Percentiles rank a stretch among this genome's conserved stretches.
Evolutionary conservation across 108 stramenopile genomes (phyloP).

Genomic region (Cyclotella sp.): DNA sequence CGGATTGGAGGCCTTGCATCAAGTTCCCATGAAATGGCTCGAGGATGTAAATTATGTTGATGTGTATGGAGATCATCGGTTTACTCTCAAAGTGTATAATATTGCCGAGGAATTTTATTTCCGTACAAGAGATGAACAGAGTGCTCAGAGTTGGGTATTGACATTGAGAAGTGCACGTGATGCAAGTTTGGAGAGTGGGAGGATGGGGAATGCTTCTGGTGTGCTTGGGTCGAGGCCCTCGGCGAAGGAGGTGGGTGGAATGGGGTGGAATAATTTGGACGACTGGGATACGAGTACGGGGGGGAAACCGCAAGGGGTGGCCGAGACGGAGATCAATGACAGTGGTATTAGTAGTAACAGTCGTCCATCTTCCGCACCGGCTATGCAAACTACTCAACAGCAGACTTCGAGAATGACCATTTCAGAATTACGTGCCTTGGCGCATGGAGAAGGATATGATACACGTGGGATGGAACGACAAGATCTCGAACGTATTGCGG

Average conservation of each 20-base stretch:
- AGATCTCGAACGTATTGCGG: conserved; percentile 74
- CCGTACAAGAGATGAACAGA: conserved; percentile 64
- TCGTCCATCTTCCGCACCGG: conserved; percentile 14
- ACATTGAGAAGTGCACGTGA: conserved; percentile 65
- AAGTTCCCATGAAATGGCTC: conserved; percentile 87
- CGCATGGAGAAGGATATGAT: conserved; percentile 80
- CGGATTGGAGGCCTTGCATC: conserved; percentile 85
- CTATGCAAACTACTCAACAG: conserved; percentile 10
- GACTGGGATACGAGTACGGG: conserved; percentile 41
- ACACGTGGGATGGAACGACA: conserved; percentile 87
- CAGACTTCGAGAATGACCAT: conserved; percentile 57
- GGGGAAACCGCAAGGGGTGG: conserved; percentile 15
- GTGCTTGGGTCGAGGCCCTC: conserved; percentile 20
- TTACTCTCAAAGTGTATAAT: conserved; percentile 80
- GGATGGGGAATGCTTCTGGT: conserved; percentile 7
- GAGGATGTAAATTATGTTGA: conserved; percentile 72
- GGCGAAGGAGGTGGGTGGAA: conserved; percentile 46
- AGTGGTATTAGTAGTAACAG: conserved; percentile 3
- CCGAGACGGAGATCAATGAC: not conserved
- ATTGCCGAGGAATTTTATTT: conserved; percentile 84
- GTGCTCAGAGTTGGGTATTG: conserved; percentile 80
- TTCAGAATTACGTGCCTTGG: conserved; percentile 80
- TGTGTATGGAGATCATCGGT: conserved; percentile 76
- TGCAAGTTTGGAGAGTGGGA: conserved; percentile 49
- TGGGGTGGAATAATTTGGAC: conserved; percentile 51